A percentile compares a stretch with the other conserved stretches of the same genome.
phyloP scores from a whole-genome alignment of 73 alveolate species.

The Paramecium tetraurelia region DNA sequence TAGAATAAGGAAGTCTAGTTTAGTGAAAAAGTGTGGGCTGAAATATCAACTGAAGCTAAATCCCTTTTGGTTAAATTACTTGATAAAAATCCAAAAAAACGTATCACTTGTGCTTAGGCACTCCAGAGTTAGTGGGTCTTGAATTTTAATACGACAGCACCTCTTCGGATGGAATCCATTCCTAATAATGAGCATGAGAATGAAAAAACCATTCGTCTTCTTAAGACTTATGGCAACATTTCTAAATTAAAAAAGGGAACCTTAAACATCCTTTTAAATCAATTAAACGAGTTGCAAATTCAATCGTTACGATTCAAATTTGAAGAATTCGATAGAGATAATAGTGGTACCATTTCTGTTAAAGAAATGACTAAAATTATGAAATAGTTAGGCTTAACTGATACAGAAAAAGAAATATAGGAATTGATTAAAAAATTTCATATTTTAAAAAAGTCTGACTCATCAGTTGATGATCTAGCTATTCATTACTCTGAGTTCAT shows the following conservation, averaged over 20 bases:
- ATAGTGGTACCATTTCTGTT: constrained; percentile 48
- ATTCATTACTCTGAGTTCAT: constrained; percentile 52
- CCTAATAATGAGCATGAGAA: not conserved
- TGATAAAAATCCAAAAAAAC: constrained; percentile 78
- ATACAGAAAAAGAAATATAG: constrained; percentile 28
- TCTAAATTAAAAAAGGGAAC: constrained; percentile 2
- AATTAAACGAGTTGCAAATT: constrained; percentile 50
- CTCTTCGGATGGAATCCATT: not conserved
- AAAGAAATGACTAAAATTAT: not conserved
- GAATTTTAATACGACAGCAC: not conserved
- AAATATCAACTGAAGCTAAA: constrained; percentile 47
- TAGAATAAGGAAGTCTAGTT: not conserved
- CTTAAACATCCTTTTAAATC: not conserved
- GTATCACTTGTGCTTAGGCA: constrained; percentile 91
- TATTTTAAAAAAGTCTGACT: not conserved
- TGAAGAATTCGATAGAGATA: constrained; percentile 43
- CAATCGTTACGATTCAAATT: constrained; percentile 25
- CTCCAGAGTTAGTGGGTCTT: constrained; percentile 82
- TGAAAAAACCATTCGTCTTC: not conserved
- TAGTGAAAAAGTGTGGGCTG: constrained; percentile 20
- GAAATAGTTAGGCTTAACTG: constrained; percentile 21
- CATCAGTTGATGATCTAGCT: not conserved
- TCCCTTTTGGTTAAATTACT: not conserved
- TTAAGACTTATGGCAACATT: constrained; percentile 20
- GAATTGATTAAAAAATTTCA: not conserved